A percentile compares a stretch with the other conserved stretches of the same genome.
These are phyloP conservation scores for Cucumis hystrix DNA, from an alignment of 306 rosid species.

Conservation along the genomic window DNA sequence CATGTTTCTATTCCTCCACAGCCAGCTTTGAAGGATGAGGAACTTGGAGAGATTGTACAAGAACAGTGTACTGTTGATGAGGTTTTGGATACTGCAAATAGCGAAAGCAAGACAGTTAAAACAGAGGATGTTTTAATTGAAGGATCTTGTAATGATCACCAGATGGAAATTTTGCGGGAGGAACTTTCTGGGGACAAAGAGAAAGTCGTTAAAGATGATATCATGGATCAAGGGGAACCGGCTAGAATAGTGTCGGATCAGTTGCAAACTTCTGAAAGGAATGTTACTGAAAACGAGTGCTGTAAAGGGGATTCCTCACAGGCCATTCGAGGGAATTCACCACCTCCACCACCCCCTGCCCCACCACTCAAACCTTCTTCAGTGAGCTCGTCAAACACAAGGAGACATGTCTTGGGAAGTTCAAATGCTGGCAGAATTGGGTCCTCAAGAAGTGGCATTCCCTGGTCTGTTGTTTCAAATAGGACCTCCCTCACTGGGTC, in stretches of 20 bases:
- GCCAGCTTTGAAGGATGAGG: constrained; percentile 45
- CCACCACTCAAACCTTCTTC: constrained; percentile 66
- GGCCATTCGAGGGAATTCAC: constrained; percentile 28
- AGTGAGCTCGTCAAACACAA: constrained; percentile 33
- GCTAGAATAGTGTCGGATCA: constrained; percentile 17
- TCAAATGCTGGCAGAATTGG: constrained; percentile 40
- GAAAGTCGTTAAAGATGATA: constrained; percentile 28
- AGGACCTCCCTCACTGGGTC: constrained; percentile 73
- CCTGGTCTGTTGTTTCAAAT: constrained; percentile 61
- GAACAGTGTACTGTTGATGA: constrained; percentile 35
- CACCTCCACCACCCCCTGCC: constrained; percentile 94
- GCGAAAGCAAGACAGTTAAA: constrained; percentile 24
- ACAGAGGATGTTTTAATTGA: constrained; percentile 34
- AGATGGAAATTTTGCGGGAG: constrained; percentile 24
- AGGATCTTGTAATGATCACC: constrained; percentile 27
- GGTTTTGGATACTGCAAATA: constrained; percentile 26
- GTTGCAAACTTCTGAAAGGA: constrained; percentile 24
- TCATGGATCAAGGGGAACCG: constrained; percentile 21
- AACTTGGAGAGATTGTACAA: constrained; percentile 31
- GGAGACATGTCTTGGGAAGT: constrained; percentile 41
- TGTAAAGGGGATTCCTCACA: constrained; percentile 16
- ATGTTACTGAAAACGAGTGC: constrained; percentile 23
- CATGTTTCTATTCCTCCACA: constrained; percentile 19
- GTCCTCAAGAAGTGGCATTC: constrained; percentile 47
- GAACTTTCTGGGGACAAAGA: constrained; percentile 23